A percentile compares a stretch with the other conserved stretches of the same genome.
Evolutionary conservation across 345 rosid genomes (phyloP).

Genomic region (Excoecaria agallocha): DNA sequence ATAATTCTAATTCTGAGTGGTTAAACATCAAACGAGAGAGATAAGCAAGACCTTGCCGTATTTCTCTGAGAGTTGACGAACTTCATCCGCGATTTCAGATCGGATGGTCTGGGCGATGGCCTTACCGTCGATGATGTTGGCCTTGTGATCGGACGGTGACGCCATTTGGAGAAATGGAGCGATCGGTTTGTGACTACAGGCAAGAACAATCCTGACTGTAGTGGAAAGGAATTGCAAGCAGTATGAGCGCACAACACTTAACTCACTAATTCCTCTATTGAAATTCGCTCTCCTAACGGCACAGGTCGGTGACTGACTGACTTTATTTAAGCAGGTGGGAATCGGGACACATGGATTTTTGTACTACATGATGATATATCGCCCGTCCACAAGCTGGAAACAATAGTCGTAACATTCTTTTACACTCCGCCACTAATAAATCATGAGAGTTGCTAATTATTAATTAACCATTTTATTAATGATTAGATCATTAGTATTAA

Average conservation of each 20-base stretch:
- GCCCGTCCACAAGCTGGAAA: too few relatives aligned
- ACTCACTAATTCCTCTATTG: not conserved
- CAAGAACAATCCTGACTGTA: too few relatives aligned
- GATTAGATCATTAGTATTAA: too few relatives aligned
- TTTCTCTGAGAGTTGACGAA: constrained; percentile 54
- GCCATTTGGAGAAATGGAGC: constrained; percentile 34
- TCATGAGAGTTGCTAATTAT: too few relatives aligned
- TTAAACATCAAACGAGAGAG: not conserved
- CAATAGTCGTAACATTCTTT: too few relatives aligned
- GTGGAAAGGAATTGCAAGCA: not conserved
- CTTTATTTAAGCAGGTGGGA: not conserved
- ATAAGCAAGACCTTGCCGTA: constrained; percentile 52
- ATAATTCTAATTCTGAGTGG: not conserved
- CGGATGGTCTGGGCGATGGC: constrained; percentile 71
- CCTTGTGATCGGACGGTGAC: constrained; percentile 47
- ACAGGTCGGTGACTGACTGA: not conserved
- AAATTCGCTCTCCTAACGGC: not conserved
- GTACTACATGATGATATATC: too few relatives aligned
- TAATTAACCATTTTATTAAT: too few relatives aligned
- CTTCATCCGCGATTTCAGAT: constrained; percentile 79
- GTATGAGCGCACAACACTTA: not conserved
- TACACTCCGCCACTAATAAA: too few relatives aligned
- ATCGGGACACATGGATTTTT: too few relatives aligned
- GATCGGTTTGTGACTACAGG: not conserved
- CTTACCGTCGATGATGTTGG: constrained; percentile 71